Evolutionary conservation across 1,139 yeast species (phyloP).

Genomic region (Saccharomyces pastorianus): DNA sequence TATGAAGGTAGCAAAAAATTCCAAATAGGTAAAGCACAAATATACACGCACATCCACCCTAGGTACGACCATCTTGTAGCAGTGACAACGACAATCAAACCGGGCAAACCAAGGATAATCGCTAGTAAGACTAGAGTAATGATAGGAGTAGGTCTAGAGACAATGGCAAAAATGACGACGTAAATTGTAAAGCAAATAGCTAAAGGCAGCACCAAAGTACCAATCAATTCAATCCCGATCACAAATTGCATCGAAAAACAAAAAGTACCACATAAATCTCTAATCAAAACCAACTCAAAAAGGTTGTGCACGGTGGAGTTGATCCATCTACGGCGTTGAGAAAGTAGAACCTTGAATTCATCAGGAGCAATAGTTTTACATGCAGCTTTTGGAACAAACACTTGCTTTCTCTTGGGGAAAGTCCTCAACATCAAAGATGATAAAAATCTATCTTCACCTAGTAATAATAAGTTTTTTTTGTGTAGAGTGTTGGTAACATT

Average conservation of each 20-base stretch:
- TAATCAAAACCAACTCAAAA: slow-evolving; percentile 80
- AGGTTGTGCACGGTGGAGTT: slow-evolving; percentile 94
- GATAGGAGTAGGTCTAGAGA: slow-evolving; percentile 78
- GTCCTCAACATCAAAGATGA: slow-evolving; percentile 86
- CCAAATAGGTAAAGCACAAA: slow-evolving; percentile 87
- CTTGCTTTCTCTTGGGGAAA: slow-evolving; percentile 85
- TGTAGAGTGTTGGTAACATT: slow-evolving; percentile 83
- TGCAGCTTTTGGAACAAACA: slow-evolving; percentile 89
- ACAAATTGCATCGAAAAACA: slow-evolving; percentile 97
- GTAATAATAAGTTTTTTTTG: slow-evolving; percentile 73
- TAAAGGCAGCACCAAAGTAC: slow-evolving; percentile 87
- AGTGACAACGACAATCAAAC: slow-evolving; percentile 76
- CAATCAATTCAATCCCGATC: slow-evolving; percentile 76
- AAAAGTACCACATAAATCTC: slow-evolving; percentile 92
- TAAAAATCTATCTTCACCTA: slow-evolving; percentile 90
- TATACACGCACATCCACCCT: slow-evolving; percentile 73
- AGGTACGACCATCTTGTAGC: slow-evolving; percentile 72
- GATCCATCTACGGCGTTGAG: slow-evolving; percentile 98
- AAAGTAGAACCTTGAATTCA: slow-evolving; percentile 66
- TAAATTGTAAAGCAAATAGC: slow-evolving; percentile 84
- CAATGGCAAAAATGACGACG: slow-evolving; percentile 67
- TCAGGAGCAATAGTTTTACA: slow-evolving; percentile 93
- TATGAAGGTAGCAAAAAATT: slow-evolving; percentile 83
- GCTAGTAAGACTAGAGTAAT: slow-evolving; percentile 73
- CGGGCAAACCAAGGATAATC: slow-evolving; percentile 84